These are phyloP conservation scores for Ophiostoma ips DNA, from an alignment of 2,329 filamentous ascomycete species.

Conservation along the genomic window DNA sequence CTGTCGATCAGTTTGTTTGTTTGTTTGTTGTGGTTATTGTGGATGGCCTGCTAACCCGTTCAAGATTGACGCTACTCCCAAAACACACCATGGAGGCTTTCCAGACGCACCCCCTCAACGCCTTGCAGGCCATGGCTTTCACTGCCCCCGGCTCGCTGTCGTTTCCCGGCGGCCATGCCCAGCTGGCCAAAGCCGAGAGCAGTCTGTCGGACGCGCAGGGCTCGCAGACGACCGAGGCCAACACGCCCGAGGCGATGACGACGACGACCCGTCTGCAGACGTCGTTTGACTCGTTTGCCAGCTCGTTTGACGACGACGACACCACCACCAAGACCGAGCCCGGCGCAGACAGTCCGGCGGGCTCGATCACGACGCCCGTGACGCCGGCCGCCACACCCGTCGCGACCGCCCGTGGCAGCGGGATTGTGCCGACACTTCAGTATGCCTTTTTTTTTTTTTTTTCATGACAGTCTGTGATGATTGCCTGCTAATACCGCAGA, in stretches of 20 bases:
- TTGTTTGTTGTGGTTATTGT: too few relatives aligned
- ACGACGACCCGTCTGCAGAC: not conserved
- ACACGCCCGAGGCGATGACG: too few relatives aligned
- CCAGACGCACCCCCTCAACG: constrained; percentile 81
- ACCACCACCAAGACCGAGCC: not conserved
- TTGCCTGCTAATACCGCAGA: not conserved
- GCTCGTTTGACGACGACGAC: too few relatives aligned
- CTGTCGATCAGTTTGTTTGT: not conserved
- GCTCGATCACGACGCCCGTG: constrained; percentile 43
- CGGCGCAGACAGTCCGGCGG: not conserved
- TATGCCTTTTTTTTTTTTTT: too few relatives aligned
- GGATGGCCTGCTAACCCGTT: too few relatives aligned
- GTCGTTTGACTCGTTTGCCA: not conserved
- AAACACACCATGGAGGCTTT: constrained; percentile 81
- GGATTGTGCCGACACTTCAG: constrained; percentile 88
- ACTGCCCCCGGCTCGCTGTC: constrained; percentile 85
- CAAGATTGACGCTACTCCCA: too few relatives aligned
- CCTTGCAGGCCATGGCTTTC: constrained; percentile 89
- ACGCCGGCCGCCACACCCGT: constrained; percentile 88
- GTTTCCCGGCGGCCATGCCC: constrained; percentile 71
- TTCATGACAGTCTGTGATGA: not conserved
- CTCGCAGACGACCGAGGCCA: not conserved
- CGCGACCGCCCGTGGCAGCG: constrained; percentile 54
- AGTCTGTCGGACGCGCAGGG: not conserved
- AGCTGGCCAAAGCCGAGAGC: constrained; percentile 31